These are phyloP conservation scores for Alternaria incomplexa DNA, from an alignment of 2,329 filamentous ascomycete genomes.

Conservation along the genomic window DNA sequence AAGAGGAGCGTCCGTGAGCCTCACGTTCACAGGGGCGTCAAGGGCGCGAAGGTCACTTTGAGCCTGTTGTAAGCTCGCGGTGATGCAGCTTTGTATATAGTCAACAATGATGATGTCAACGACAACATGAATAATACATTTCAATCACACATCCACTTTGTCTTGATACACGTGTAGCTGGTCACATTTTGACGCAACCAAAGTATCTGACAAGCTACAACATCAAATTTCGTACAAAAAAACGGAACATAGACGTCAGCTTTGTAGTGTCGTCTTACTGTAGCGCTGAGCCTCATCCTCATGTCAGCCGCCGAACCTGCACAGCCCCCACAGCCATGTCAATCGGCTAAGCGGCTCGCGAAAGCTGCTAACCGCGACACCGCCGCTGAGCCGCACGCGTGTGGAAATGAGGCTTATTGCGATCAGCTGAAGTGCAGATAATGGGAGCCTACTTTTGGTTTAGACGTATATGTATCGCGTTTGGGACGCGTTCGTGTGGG, in stretches of 20 bases:
- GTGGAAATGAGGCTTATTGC: constrained; percentile 9
- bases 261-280: neutral
- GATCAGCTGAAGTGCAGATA: constrained; percentile 10
- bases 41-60: neutral
- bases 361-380: neutral
- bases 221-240: neutral
- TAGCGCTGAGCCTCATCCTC: neutral
- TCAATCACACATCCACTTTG: neutral
- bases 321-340: constrained; percentile 5
- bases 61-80: neutral
- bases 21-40: neutral
- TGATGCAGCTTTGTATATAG: neutral
- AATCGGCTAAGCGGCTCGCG: constrained; percentile 6
- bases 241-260: neutral
- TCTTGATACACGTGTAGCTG: neutral
- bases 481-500: neutral
- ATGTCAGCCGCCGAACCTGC: constrained; percentile 1
- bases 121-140: neutral
- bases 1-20: constrained; percentile 9
- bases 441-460: neutral
- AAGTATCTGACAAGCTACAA: too few species aligned
- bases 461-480: neutral
- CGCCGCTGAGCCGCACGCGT: constrained; percentile 6
- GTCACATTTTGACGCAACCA: neutral
- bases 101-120: neutral